These are phyloP conservation scores for Paracorniculantispora psalliotae DNA, from an alignment of 2,329 filamentous ascomycete genomes.

Conservation along the genomic window DNA sequence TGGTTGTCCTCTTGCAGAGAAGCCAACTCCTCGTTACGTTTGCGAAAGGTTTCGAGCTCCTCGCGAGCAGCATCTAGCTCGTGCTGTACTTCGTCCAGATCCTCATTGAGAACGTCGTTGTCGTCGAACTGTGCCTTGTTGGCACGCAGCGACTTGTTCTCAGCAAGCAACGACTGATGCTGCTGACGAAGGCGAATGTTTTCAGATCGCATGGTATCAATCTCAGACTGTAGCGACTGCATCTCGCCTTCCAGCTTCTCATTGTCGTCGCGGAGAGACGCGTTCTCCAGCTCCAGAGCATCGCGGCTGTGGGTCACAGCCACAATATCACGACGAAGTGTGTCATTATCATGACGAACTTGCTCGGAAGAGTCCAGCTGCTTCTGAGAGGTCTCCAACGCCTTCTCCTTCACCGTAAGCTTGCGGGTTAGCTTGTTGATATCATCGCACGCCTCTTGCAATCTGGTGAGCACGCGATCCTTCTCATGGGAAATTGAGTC, in stretches of 20 bases:
- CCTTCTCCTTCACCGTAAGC: slow-evolving; percentile 36
- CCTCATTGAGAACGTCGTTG: slow-evolving; percentile 31
- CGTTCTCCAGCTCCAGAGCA: slow-evolving; percentile 36
- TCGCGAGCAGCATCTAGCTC: slow-evolving; percentile 35
- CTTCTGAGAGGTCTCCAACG: slow-evolving; percentile 37
- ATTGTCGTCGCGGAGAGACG: slow-evolving; percentile 37
- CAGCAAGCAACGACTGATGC: slow-evolving; percentile 37
- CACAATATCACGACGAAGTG: slow-evolving; percentile 36
- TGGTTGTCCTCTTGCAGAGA: slow-evolving; percentile 42
- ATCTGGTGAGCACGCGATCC: slow-evolving; percentile 59
- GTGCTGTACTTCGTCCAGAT: slow-evolving; percentile 34
- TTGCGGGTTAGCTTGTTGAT: slow-evolving; percentile 46
- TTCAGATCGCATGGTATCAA: slow-evolving; percentile 37
- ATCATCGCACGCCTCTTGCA: slow-evolving; percentile 56
- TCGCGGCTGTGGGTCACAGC: slow-evolving; percentile 35
- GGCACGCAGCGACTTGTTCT: slow-evolving; percentile 41
- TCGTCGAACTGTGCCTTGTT: slow-evolving; percentile 35
- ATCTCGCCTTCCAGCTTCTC: slow-evolving; percentile 32
- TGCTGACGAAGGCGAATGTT: slow-evolving; percentile 38
- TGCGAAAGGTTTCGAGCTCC: slow-evolving; percentile 8
- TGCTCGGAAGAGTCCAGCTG: slow-evolving; percentile 38
- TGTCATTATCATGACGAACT: slow-evolving; percentile 33
- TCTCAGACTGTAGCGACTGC: slow-evolving; percentile 33
- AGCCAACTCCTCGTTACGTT: slow-evolving; percentile 5
- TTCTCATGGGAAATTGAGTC: slow-evolving; percentile 59